Evolutionary conservation across 1,139 yeast genomes (phyloP).

Genomic region (Protomyces inouyei): DNA sequence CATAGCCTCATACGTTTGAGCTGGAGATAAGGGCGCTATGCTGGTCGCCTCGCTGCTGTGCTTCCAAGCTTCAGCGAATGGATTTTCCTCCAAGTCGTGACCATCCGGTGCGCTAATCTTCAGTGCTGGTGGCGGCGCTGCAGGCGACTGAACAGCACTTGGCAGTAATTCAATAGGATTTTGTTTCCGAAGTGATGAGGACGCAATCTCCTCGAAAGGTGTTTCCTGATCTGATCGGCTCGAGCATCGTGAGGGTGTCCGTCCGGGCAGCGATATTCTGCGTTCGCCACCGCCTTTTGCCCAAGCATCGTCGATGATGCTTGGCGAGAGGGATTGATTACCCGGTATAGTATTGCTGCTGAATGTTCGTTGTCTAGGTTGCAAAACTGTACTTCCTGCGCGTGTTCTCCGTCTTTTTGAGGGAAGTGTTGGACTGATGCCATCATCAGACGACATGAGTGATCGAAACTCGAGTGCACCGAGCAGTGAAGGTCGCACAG

Average conservation of each 20-base stretch:
- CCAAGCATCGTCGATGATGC: background rate
- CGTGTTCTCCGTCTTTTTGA: background rate
- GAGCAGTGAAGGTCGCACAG: slow-evolving; percentile 45
- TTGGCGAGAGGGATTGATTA: background rate
- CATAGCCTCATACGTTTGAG: slow-evolving; percentile 10
- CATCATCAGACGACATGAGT: slow-evolving; percentile 32
- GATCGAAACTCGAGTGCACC: slow-evolving; percentile 45
- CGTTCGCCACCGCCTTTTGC: background rate
- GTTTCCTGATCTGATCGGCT: slow-evolving; percentile 4
- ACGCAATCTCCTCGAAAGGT: slow-evolving; percentile 13
- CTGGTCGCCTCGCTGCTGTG: background rate
- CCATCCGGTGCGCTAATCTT: slow-evolving; percentile 1
- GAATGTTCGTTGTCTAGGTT: background rate
- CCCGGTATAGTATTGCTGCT: background rate
- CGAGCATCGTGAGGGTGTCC: background rate
- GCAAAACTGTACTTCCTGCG: background rate
- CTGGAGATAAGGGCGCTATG: background rate
- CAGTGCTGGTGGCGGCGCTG: background rate
- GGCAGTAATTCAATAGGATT: slow-evolving; percentile 17
- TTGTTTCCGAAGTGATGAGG: slow-evolving; percentile 10
- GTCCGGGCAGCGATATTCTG: background rate
- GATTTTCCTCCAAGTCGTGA: slow-evolving; percentile 2
- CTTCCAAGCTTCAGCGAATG: slow-evolving; percentile 3
- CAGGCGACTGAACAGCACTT: background rate
- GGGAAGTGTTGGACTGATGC: background rate